Base-by-base conservation (phyloP, 228 moss, liverwort and hornwort species). In the Sphagnum fallax region DNA sequence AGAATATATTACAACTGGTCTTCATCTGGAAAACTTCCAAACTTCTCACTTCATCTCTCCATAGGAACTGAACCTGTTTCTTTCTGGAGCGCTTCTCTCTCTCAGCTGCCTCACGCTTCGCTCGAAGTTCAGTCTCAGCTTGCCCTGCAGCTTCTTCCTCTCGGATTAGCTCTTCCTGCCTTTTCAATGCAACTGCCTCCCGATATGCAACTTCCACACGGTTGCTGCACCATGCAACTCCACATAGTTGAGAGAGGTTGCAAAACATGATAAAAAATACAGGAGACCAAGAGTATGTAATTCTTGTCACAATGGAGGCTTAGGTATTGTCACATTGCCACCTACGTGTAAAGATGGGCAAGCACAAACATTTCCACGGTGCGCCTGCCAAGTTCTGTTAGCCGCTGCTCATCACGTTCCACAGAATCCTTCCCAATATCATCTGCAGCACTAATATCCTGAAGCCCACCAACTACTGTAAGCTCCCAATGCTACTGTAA, bases 331-430 rank as follows among this genome's bases (percentile, higher is more conserved):
- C 32, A 32, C 32, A 32, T 32, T 55, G 55, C 12, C 74, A 84
- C 90, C 50, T 94, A 98, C 98, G 90, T 94, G 87, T 93, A 98
- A 52, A 98, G 90, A 80, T 98, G 92, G 71, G 90, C 88, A 55
- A 98, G 75, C 63, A 98, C 98, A 82, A 98, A 98, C 94, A 98
- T 98, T 82, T 98, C 98, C 82, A 98, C 90, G 52, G 98, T 98
- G 69, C 94, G 90, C 74, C 98, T 89, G 68, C 98, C 98, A 75
- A 98, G 84, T 75, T 98, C 98, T 61, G 98, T 98, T 66, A 98
- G 80, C 69, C 98, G 87, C 67, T 87, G 87, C 75, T 98, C 98
- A 73, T 98, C 98, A 72, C 94, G 85, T 74, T 98, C 98, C 66
- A 94, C 92, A 6, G 94, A 98, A 70, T 98, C 98, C 78, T 94